Base-by-base conservation (phyloP, 306 rosid species). In the Gillenia trifoliata region DNA sequence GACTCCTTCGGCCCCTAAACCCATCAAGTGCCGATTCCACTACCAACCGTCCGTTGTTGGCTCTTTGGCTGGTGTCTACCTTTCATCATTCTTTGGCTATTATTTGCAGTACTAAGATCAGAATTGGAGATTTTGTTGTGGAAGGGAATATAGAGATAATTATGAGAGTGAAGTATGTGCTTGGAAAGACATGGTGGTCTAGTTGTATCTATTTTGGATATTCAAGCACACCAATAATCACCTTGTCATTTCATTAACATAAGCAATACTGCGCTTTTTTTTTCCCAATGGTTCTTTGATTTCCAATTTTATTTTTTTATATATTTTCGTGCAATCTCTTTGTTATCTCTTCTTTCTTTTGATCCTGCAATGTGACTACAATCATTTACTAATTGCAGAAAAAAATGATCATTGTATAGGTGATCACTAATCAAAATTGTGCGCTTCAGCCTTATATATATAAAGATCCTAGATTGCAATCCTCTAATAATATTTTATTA, bases 1-100 rank as follows among this genome's bases (percentile, higher is more conserved):
- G 70, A 84, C 52, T 68, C 78, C 59, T 52, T 23, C 10, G 2
- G 66, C 77, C 49, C 61, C 77, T 3, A 81, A 83, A 26, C 87
- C 87, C 91, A 3, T 23, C 45, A 66, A 81, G 70, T 8, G 82
- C 91, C 79, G 61, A 84, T 0, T 56, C 83, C 30, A 23, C 12
- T n/a, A 54, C 83, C 77, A n/a, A n/a, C 68, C 85, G 70, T 85
- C 85, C 4, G 77, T 68, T 19, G 83, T 81, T 43, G 91, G 91
- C 2, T 81, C 86, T 26, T 72, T 89, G 83, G 75, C 85, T 22
- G 88, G 91, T 74, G 90, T 86, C 70, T 87, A 86, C 0, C 66
- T 80, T 45, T 63, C 78, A 75, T 87, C 88, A 23, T 81, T 85
- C 82, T 20, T 83, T 80, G 89, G 86, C 75, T 71, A 36, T 38